These are phyloP conservation scores for Phyllosticta ampelicida DNA, from an alignment of 2,329 filamentous ascomycete species.

Conservation along the genomic window DNA sequence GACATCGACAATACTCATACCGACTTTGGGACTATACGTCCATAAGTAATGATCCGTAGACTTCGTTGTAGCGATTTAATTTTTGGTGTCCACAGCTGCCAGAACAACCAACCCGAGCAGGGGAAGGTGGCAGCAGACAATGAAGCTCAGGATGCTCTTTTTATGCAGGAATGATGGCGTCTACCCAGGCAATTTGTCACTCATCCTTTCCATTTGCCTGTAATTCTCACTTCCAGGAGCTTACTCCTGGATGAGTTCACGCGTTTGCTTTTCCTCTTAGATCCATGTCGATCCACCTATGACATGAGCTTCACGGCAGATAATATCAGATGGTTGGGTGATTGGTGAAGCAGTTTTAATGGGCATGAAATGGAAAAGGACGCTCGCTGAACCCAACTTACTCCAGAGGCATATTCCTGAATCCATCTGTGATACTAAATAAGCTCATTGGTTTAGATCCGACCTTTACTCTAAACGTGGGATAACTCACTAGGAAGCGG, in stretches of 20 bases:
- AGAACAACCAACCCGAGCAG: neutral
- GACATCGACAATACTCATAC: neutral
- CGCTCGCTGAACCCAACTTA: no score
- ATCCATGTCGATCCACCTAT: no score
- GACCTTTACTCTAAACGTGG: no score
- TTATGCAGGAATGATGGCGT: neutral
- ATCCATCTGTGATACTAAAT: no score
- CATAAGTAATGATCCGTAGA: constrained; percentile 1
- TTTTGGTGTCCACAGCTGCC: neutral
- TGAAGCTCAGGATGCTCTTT: neutral
- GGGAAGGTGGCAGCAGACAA: neutral
- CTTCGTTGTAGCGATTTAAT: neutral
- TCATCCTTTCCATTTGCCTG: neutral
- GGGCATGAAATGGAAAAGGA: no score
- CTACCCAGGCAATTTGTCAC: neutral
- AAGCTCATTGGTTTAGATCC: no score
- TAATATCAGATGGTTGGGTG: no score
- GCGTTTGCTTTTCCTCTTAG: neutral
- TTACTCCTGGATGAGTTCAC: neutral
- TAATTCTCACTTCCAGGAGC: neutral
- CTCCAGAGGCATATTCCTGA: no score
- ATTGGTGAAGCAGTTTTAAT: no score
- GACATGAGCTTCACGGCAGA: no score
- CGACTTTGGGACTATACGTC: constrained; percentile 1
- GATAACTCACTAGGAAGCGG: no score